Conservation (phyloP, 345 rosid genomes). For the Nephelium lappaceum region DNA sequence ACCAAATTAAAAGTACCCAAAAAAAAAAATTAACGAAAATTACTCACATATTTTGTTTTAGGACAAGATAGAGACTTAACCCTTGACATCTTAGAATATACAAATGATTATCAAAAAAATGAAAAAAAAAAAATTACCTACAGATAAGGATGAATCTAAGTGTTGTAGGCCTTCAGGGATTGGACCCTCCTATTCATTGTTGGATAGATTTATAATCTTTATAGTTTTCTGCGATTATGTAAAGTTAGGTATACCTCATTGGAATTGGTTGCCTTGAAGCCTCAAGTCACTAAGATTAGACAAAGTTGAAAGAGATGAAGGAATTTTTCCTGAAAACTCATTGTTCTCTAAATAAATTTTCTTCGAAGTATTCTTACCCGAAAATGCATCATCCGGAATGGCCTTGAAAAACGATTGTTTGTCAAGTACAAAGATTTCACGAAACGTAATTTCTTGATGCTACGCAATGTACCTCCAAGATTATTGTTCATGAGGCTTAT, state of each 20-base stretch:
- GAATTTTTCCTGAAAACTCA: slow-evolving; percentile 53
- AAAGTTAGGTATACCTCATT: too few species aligned
- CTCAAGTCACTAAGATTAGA: too few species aligned
- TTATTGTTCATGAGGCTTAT: slow-evolving; percentile 72
- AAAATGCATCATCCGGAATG: slow-evolving; percentile 58
- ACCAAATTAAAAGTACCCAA: too few species aligned
- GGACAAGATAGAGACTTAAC: too few species aligned
- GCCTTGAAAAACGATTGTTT: slow-evolving; percentile 57
- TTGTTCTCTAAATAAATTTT: slow-evolving; percentile 62
- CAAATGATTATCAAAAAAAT: neutral
- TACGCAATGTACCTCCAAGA: slow-evolving; percentile 56
- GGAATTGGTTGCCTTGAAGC: too few species aligned
- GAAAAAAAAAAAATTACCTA: slow-evolving; percentile 41
- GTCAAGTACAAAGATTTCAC: slow-evolving; percentile 65
- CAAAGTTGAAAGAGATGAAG: slow-evolving; percentile 51
- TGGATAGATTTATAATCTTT: too few species aligned
- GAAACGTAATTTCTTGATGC: slow-evolving; percentile 44
- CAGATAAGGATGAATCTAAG: slow-evolving; percentile 45
- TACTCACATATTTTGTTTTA: too few species aligned
- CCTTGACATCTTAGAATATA: too few species aligned
- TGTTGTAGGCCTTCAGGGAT: too few species aligned
- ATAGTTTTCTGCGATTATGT: too few species aligned
- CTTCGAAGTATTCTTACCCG: slow-evolving; percentile 59
- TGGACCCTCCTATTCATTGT: too few species aligned
- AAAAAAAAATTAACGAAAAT: too few species aligned